Evolutionary conservation across 2,329 filamentous ascomycete species (phyloP).

Genomic region (Pseudopyrenochaeta lycopersici): DNA sequence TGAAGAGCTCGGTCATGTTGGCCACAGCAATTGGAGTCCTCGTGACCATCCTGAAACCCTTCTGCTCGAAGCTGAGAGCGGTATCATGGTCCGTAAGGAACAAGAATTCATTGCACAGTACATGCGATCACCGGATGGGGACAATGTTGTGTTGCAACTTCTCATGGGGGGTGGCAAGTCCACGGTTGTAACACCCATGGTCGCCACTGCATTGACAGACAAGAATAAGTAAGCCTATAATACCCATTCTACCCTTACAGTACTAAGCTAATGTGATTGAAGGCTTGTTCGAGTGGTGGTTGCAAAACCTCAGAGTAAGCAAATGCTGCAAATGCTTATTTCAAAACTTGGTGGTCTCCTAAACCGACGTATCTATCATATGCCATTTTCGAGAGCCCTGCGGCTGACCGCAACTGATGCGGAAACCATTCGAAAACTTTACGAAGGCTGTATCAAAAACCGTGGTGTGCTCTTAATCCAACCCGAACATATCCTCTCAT

Average conservation of each 20-base stretch:
- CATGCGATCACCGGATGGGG: constrained; percentile 58
- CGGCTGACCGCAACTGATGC: constrained; percentile 45
- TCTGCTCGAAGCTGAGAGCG: constrained; percentile 70
- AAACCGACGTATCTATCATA: constrained; percentile 62
- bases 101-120: constrained; percentile 66
- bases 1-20: constrained; percentile 57
- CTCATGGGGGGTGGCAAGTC: constrained; percentile 49
- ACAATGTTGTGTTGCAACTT: constrained; percentile 44
- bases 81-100: constrained; percentile 67
- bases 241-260: neutral
- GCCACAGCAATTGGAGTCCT: constrained; percentile 66
- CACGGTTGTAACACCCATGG: constrained; percentile 40
- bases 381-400: constrained; percentile 67
- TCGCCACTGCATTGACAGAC: constrained; percentile 58
- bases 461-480: constrained; percentile 69
- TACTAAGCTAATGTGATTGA: neutral
- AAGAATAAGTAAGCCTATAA: constrained; percentile 34
- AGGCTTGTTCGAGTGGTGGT: constrained; percentile 68
- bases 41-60: constrained; percentile 66
- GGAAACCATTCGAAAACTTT: constrained; percentile 49
- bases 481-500: constrained; percentile 71
- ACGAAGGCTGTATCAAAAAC: constrained; percentile 56
- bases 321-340: constrained; percentile 67
- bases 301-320: constrained; percentile 67
- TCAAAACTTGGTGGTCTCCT: constrained; percentile 66